Base-by-base conservation (phyloP, 371 early-diverging fungal genomes). In the Mortierella sp. region DNA sequence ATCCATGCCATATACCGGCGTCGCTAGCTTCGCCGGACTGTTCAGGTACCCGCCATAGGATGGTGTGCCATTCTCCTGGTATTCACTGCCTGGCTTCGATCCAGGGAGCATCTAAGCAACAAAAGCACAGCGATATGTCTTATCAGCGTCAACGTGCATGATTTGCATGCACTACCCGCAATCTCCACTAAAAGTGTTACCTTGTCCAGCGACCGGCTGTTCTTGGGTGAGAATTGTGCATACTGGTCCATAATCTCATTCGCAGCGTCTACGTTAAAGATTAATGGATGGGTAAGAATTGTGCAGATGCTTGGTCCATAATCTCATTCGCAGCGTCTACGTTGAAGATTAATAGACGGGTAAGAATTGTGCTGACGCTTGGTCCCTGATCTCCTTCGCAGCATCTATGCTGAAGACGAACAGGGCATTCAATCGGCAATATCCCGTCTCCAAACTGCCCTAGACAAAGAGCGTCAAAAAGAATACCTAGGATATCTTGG, bases 171-270 rank as follows among this genome's bases (percentile, higher is more conserved):
- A 51, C 15, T n/a, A 19, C 14, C 37, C 14, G 37, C 14, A 7
- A 34, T 11, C 37, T 7, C 37, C 7, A 28, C 19, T 7, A 48
- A 24, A 28, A 14, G n/a, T 19, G 24, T 41, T 58, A 60, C 75
- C 61, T 75, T 75, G 21, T 75, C 75, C 37, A 63, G 21, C 1
- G 75, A 68, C 42, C 75, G 68, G 15, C 75, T 63, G 17, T 57
- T 53, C 32, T 56, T 58, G 34, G 50, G 52, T 31, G 60, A 56
- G 31, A 41, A 49, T 50, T 70, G 60, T 30, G 66, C 43, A 47
- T 79, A 80, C 19, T 70, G 70, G 24, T 80, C 81, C 57, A 80
- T 43, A 8, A 80, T 78, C 31, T 80, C 81, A 48, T 70, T 70
- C 5, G 78, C 78, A 8, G 67, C 75, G 37, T 78, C 81, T 78